These are phyloP conservation scores for Malassezia obtusa DNA, from an alignment of 1,284 basidiomycete species.

Conservation along the genomic window DNA sequence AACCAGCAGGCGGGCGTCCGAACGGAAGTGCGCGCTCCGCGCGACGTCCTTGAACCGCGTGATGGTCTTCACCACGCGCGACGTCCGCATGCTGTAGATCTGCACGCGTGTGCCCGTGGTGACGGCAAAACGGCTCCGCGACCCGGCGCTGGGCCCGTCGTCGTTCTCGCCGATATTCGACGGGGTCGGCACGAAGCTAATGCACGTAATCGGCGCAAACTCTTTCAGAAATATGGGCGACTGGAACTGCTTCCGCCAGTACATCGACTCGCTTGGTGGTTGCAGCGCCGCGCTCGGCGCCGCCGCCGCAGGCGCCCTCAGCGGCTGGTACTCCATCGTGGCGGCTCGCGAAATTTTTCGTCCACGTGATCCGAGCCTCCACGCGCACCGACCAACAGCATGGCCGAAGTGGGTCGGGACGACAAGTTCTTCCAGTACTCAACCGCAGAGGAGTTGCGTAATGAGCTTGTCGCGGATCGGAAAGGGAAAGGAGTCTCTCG, in stretches of 20 bases:
- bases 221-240: constrained; percentile 44
- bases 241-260: constrained; percentile 41
- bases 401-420: constrained; percentile 39
- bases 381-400: constrained; percentile 6
- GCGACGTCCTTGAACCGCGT: constrained; percentile 94
- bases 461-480: constrained; percentile 43
- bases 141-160: constrained; percentile 19
- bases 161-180: constrained; percentile 9
- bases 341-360: constrained; percentile 10
- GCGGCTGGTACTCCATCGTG: constrained; percentile 18
- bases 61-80: constrained; percentile 90
- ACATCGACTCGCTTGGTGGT: constrained; percentile 27
- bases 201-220: constrained; percentile 42
- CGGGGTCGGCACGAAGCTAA: constrained; percentile 36
- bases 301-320: constrained; percentile 7
- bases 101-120: constrained; percentile 88
- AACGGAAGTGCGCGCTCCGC: constrained; percentile 55
- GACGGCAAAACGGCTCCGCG: constrained; percentile 66
- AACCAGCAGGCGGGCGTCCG: constrained; percentile 86
- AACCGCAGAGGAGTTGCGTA: constrained; percentile 43
- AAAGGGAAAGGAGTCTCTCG: constrained; percentile 45
- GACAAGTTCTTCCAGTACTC: constrained; percentile 46
- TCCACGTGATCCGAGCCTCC: constrained; percentile 11
- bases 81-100: constrained; percentile 88
- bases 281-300: neutral